Evolutionary conservation across 768 basidiomycete species (phyloP), one percentile per base, ranked within the genome.

Genomic region (Rossbeevera mucosa): DNA sequence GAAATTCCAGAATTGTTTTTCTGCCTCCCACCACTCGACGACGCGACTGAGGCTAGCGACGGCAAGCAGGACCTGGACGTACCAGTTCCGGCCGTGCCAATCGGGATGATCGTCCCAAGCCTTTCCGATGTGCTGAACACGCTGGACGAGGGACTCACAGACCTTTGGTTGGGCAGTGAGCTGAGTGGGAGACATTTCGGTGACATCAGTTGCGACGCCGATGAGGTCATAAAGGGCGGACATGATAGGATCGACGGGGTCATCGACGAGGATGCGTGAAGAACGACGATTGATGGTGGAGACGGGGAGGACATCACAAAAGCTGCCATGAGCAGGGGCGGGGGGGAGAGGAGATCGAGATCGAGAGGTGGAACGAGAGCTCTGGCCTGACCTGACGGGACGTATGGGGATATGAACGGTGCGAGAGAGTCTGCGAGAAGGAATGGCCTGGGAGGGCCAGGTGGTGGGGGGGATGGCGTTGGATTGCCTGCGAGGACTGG

Each of bases 1-100:
- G 66, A 97, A 98, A 64, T 96, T 96, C 96, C 96, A 99, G 71
- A 99, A 99, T 60, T 94, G 92, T 64, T 94, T 94, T 75, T 98
- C 95, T 11, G 96, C 96, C 70, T 96, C 94, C 93, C 94, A 97
- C 95, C 96, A 99, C 65, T 97, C 96, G 57, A 97, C 88, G 25
- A 98, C 96, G 52, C 95, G 88, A 69, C 88, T 91, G 57, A 99
- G 83, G 63, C 91, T 93, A 28, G 96, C 96, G 44, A 98, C 86
- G 20, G 96, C 95, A 45, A 97, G 84, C 5, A 98, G 79, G 24
- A 97, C 86, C 65, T 95, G 94, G 48, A 97, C 94, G 71, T 97
- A 98, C 96, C 95, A 99, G 53, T 89, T 92, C 52, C 95, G 80
- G 22, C 96, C 94, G 60, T 94, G 92, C 90, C 94, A 97, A 67